Conservation (phyloP, 2,329 filamentous ascomycete species). For the Colletotrichum spaethianum region DNA sequence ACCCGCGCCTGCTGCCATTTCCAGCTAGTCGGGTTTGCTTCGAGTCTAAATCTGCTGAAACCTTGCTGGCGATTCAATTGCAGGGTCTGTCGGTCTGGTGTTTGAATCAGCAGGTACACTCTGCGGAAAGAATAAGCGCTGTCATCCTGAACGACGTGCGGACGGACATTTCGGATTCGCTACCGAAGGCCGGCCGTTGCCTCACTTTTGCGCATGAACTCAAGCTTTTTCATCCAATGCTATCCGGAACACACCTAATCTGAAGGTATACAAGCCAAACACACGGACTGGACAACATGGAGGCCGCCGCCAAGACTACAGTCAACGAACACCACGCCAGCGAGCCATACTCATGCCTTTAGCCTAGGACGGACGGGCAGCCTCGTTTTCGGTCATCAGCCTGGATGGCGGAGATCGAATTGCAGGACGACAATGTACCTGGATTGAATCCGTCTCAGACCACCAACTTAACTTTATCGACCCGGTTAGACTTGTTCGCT, state of each 20-base stretch:
- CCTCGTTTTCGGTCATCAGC: slow-evolving; percentile 4
- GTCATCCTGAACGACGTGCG: slow-evolving; percentile 10
- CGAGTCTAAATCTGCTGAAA: slow-evolving; percentile 21
- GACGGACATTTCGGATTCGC: slow-evolving; percentile 4
- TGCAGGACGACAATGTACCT: slow-evolving; percentile 3
- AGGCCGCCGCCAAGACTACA: background rate
- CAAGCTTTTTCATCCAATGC: slow-evolving; percentile 13
- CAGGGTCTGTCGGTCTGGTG: too few species aligned
- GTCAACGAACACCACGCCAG: background rate
- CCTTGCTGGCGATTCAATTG: background rate
- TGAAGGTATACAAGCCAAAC: background rate
- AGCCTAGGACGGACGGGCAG: background rate
- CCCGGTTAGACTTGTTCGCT: background rate
- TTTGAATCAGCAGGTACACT: background rate
- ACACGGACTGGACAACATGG: background rate
- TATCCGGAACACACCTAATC: background rate
- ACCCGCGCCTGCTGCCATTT: background rate
- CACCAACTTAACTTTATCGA: slow-evolving; percentile 24
- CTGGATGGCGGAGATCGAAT: background rate
- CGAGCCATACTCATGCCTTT: background rate
- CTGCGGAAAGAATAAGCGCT: slow-evolving; percentile 17
- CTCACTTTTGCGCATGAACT: background rate
- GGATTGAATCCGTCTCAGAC: slow-evolving; percentile 5
- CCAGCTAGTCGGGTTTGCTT: slow-evolving; percentile 1
- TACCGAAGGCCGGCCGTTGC: background rate